phyloP scores from a whole-genome alignment of 495 filamentous ascomycete genomes.

The Talaromyces nanjingensis region DNA sequence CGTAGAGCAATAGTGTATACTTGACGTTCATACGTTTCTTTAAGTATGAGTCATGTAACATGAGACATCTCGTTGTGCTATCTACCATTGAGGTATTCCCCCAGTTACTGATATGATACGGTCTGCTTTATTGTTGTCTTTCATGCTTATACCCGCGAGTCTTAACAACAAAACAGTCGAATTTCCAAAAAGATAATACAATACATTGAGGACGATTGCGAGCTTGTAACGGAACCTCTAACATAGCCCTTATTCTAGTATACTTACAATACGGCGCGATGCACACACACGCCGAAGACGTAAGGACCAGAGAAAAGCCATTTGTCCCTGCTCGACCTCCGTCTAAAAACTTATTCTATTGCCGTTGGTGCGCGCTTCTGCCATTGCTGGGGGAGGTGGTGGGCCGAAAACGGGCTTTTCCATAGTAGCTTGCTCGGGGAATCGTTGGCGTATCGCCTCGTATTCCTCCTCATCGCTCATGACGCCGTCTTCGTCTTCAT shows the following conservation, averaged over 20 bases:
- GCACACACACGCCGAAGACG: neutral
- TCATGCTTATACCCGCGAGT: neutral
- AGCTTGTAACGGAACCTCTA: neutral
- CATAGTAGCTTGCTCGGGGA: conserved; percentile 24
- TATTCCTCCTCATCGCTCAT: conserved; percentile 61
- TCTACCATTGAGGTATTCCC: neutral
- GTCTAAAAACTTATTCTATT: conserved; percentile 19
- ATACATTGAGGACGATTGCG: neutral
- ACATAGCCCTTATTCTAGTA: neutral
- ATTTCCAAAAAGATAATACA: neutral
- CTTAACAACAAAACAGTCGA: neutral
- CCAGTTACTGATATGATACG: neutral
- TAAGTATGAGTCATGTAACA: neutral
- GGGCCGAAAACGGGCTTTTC: conserved; percentile 47
- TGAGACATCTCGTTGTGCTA: neutral
- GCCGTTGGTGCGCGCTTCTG: conserved; percentile 39
- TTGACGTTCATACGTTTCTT: neutral
- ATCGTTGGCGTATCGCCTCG: conserved; percentile 35
- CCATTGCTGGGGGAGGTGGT: conserved; percentile 46
- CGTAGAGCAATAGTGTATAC: neutral
- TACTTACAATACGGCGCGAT: neutral
- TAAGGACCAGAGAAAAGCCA: conserved; percentile 21
- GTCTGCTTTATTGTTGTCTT: neutral
- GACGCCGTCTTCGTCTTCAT: conserved; percentile 58
- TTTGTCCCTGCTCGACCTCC: conserved; percentile 21